A percentile compares a stretch with the other conserved stretches of the same genome.
These are phyloP conservation scores for Aeschynomene evenia DNA, from an alignment of 306 rosid genomes.

Conservation along the genomic window DNA sequence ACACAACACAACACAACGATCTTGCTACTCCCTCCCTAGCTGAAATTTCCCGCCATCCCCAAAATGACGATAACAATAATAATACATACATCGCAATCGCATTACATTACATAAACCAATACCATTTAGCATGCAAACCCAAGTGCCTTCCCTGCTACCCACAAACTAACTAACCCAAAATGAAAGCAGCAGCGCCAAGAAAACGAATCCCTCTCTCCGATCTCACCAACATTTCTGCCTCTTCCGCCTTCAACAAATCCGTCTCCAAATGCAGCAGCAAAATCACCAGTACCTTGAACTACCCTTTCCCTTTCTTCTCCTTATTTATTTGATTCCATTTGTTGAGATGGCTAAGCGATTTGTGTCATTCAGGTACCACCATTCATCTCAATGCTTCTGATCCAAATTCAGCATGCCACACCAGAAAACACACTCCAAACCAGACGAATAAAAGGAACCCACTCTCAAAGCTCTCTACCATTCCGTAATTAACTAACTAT, in stretches of 20 bases:
- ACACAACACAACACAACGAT: not conserved
- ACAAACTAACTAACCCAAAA: not conserved
- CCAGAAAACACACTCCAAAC: constrained; percentile 25
- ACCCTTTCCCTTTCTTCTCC: not conserved
- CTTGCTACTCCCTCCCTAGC: not conserved
- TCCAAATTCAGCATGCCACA: constrained; percentile 43
- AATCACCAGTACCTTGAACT: not conserved
- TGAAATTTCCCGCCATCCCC: constrained; percentile 32
- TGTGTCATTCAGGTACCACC: constrained; percentile 19
- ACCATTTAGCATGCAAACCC: no score
- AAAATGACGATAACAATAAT: not conserved
- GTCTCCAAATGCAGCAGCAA: not conserved
- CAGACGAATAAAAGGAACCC: constrained; percentile 36
- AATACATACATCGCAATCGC: not conserved
- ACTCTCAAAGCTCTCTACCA: constrained; percentile 26
- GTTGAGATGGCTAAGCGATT: not conserved
- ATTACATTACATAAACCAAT: no score
- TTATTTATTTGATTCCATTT: not conserved
- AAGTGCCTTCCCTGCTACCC: no score
- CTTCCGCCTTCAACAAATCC: not conserved
- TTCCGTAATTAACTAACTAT: constrained; percentile 30
- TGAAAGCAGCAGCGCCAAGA: not conserved
- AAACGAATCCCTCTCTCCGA: constrained; percentile 64
- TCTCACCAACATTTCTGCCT: constrained; percentile 15
- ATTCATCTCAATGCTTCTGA: constrained; percentile 28